A percentile compares a stretch with the other conserved stretches of the same genome.
Evolutionary conservation across 352 stramenopile species (phyloP).

Genomic region (Phytophthora citricola): DNA sequence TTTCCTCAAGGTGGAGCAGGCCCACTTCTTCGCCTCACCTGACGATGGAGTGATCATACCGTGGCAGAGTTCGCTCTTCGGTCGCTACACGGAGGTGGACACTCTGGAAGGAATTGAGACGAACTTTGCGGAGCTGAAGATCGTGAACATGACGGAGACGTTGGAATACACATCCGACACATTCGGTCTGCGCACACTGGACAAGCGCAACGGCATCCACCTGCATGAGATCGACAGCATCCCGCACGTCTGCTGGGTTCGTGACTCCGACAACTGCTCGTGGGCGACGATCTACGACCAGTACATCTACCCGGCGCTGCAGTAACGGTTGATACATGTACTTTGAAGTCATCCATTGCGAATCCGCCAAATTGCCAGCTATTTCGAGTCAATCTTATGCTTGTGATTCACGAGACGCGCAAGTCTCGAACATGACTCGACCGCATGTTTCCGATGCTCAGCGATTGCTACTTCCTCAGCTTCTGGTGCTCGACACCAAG

Average conservation of each 20-base stretch:
- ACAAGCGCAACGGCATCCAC: slow-evolving; percentile 25
- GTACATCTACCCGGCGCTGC: slow-evolving; percentile 31
- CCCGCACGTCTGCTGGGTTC: slow-evolving; percentile 39
- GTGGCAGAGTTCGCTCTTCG: slow-evolving; percentile 4
- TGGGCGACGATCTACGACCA: slow-evolving; percentile 18
- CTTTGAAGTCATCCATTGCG: not conserved
- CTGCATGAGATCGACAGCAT: slow-evolving; percentile 32
- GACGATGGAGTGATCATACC: slow-evolving; percentile 31
- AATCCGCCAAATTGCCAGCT: not conserved
- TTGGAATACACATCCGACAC: slow-evolving; percentile 46
- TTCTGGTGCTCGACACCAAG: slow-evolving; percentile 7
- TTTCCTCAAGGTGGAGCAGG: slow-evolving; percentile 34
- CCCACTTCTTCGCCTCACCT: slow-evolving; percentile 52
- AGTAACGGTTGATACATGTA: not conserved
- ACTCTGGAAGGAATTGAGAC: slow-evolving; percentile 22
- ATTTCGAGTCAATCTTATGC: slow-evolving; percentile 25
- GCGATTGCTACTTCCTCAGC: not conserved
- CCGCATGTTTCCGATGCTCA: not conserved
- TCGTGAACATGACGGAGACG: slow-evolving; percentile 40
- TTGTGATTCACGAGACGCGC: slow-evolving; percentile 9
- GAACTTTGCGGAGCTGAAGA: slow-evolving; percentile 25
- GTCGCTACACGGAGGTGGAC: slow-evolving; percentile 2
- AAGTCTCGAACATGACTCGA: slow-evolving; percentile 3
- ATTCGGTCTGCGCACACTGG: slow-evolving; percentile 46
- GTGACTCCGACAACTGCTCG: slow-evolving; percentile 17